These are phyloP conservation scores for Ochromonas danica DNA, from an alignment of 108 stramenopile genomes.

Conservation along the genomic window DNA sequence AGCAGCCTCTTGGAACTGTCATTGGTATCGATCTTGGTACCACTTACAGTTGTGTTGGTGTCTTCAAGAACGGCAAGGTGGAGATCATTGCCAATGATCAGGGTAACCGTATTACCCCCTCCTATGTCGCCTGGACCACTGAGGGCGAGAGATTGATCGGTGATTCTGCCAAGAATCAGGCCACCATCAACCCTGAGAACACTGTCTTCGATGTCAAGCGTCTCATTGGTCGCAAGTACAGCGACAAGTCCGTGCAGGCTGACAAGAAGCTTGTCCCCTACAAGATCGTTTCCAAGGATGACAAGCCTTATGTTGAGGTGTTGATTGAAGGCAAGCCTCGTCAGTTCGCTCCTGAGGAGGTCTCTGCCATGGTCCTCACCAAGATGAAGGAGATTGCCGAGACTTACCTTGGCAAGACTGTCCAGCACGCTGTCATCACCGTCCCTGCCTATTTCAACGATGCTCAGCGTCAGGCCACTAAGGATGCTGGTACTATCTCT, in stretches of 20 bases:
- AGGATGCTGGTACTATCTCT: conserved; percentile 90
- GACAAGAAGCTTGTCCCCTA: conserved; percentile 90
- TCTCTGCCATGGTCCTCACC: conserved; percentile 83
- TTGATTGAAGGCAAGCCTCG: conserved; percentile 60
- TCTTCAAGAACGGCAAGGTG: conserved; percentile 67
- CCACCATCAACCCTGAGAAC: conserved; percentile 85
- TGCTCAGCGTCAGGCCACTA: conserved; percentile 91
- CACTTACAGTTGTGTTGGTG: conserved; percentile 73
- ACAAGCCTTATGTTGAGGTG: conserved; percentile 72
- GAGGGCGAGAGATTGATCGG: conserved; percentile 85
- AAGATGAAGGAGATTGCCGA: conserved; percentile 94
- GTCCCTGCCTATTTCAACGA: conserved; percentile 98
- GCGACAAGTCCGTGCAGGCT: conserved; percentile 77
- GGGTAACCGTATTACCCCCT: conserved; percentile 98
- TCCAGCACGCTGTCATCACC: conserved; percentile 86
- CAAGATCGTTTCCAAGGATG: conserved; percentile 68
- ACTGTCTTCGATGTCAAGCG: conserved; percentile 97
- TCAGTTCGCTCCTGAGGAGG: conserved; percentile 80
- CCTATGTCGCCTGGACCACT: conserved; percentile 93
- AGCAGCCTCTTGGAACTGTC: conserved; percentile 15
- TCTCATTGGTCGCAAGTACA: conserved; percentile 85
- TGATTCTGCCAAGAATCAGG: conserved; percentile 97
- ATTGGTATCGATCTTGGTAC: conserved; percentile 86
- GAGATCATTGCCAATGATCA: conserved; percentile 85
- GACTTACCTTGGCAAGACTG: conserved; percentile 71